Evolutionary conservation across 2,329 filamentous ascomycete genomes (phyloP), one percentile per base, ranked within the genome.

Genomic region (Cordyceps tenuipes): DNA sequence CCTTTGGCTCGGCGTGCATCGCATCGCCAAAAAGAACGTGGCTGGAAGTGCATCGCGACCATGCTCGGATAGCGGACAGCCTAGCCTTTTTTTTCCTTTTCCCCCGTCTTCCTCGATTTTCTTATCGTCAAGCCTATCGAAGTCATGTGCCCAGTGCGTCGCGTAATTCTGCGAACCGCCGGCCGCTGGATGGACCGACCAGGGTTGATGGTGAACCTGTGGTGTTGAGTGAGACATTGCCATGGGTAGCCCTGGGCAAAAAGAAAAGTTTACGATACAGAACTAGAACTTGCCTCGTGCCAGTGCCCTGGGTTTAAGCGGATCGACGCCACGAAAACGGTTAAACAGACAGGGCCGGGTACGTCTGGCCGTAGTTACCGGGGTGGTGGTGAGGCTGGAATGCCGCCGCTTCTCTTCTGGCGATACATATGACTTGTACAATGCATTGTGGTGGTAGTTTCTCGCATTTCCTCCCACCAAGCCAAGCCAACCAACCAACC

Each of bases 361-460:
- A 12, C 43, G 12, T 46, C 39, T 43, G 12, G 15, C 44, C 26
- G 10, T 2, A 10, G 21, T 41, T 46, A 58, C 56, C 48, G 56
- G 56, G 56, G 47, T 51, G 17, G 47, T 43, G 56, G 47, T 41
- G 36, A 44, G 44, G 26, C 56, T 58, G 56, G 56, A 58, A 58
- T 58, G 46, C 44, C 44, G 13, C 44, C 23, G 6, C 12, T 47
- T 23, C 19, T 47, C 21, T 8, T 26, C 36, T 17, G 5, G 10
- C 44, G 21, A 50, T 44, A n/a, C 44, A 50, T 44, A n/a, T 51
- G 56, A 51, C 56, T 29, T 58, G 47, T 58, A 58, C 56, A 58
- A 58, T 58, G 56, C 56, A 58, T 58, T 58, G 56, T 58, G 56
- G 48, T 58, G 31, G 31, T 7, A 12, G 23, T 46, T 2, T 29